Conservation (phyloP, 2,329 filamentous ascomycete genomes). For the Colletotrichum sp. region DNA sequence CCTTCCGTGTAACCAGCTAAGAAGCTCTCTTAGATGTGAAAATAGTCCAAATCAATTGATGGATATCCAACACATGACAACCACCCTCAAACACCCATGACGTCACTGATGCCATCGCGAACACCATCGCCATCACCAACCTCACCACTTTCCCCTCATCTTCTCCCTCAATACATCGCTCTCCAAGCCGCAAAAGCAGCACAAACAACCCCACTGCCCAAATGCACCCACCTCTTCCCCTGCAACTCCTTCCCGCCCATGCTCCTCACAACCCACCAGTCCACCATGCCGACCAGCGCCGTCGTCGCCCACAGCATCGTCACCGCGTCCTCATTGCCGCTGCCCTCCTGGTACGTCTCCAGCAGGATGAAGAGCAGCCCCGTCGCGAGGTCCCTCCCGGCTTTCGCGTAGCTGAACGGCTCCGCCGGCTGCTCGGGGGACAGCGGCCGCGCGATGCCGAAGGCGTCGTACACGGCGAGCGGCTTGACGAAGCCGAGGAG, state of each 20-base stretch:
- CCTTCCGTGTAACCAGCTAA: accelerated
- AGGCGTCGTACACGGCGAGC: slow-evolving; percentile 8
- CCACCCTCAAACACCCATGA: background rate
- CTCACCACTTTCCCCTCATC: no score
- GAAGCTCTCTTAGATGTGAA: background rate
- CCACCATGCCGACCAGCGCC: background rate
- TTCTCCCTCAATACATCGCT: background rate
- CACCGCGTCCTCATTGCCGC: slow-evolving; percentile 18
- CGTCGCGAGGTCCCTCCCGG: background rate
- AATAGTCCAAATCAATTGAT: background rate
- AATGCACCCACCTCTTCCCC: background rate
- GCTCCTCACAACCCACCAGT: slow-evolving; percentile 6
- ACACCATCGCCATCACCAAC: background rate
- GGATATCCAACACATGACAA: background rate
- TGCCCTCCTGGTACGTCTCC: slow-evolving; percentile 17
- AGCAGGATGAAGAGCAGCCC: slow-evolving; percentile 10
- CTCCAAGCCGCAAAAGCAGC: background rate
- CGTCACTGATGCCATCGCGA: background rate
- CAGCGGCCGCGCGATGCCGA: background rate
- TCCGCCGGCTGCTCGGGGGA: background rate
- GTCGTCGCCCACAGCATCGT: slow-evolving; percentile 8
- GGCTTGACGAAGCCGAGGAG: slow-evolving; percentile 20
- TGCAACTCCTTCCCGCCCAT: background rate
- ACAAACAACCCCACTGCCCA: background rate
- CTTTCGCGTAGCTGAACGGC: slow-evolving; percentile 10